Percentiles rank a stretch among this genome's conserved stretches.
phyloP scores from a whole-genome alignment of 495 filamentous ascomycete genomes.

The Mytilinidion resinicola region DNA sequence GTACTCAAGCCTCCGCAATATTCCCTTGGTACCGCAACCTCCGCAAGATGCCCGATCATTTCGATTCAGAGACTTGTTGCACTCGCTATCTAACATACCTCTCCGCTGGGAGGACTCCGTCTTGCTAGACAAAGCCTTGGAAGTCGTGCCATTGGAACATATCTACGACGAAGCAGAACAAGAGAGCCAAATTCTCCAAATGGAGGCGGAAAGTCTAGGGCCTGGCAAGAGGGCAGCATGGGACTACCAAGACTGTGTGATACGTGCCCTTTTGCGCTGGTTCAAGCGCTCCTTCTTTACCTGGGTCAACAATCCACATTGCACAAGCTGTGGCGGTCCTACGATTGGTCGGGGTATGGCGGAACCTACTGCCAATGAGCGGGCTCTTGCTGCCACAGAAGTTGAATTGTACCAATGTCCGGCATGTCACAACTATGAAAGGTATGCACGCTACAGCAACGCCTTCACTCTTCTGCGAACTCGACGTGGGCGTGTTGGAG shows the following conservation, averaged over 20 bases:
- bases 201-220: slow-evolving; percentile 73
- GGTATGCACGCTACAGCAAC: slow-evolving; percentile 89
- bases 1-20: slow-evolving; percentile 59
- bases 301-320: slow-evolving; percentile 89
- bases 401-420: slow-evolving; percentile 86
- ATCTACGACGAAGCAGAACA: slow-evolving; percentile 90
- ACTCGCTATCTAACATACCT: slow-evolving; percentile 71
- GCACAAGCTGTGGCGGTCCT: slow-evolving; percentile 67
- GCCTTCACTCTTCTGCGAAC: slow-evolving; percentile 90
- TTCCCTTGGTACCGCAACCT: slow-evolving; percentile 67
- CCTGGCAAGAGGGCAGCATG: slow-evolving; percentile 71
- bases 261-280: slow-evolving; percentile 85
- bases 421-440: slow-evolving; percentile 66
- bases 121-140: slow-evolving; percentile 84
- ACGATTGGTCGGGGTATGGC: slow-evolving; percentile 73
- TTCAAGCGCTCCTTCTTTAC: slow-evolving; percentile 89
- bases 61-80: slow-evolving; percentile 74
- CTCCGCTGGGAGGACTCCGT: slow-evolving; percentile 93
- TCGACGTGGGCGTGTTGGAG: slow-evolving; percentile 72
- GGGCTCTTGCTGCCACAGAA: slow-evolving; percentile 70
- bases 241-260: slow-evolving; percentile 95
- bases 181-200: slow-evolving; percentile 73
- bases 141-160: slow-evolving; percentile 74
- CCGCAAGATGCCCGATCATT: slow-evolving; percentile 66
- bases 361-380: slow-evolving; percentile 75